These are phyloP conservation scores for Chrysoporthe austroafricana DNA, from an alignment of 2,329 filamentous ascomycete species.

Conservation along the genomic window DNA sequence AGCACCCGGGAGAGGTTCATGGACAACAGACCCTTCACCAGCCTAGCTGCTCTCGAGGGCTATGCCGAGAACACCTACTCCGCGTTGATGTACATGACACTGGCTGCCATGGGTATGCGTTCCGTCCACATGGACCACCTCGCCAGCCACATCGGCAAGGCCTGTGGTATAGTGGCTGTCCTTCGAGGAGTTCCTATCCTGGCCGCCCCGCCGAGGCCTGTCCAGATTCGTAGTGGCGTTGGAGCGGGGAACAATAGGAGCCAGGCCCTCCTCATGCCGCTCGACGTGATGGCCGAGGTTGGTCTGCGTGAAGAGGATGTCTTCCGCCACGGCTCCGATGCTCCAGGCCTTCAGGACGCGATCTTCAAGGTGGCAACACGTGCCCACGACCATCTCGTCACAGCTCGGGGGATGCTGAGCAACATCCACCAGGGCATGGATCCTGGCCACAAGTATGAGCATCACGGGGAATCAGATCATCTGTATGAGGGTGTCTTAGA, in stretches of 20 bases:
- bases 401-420: constrained; percentile 86
- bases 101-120: constrained; percentile 77
- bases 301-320: constrained; percentile 88
- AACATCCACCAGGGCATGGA: constrained; percentile 74
- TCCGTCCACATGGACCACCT: constrained; percentile 90
- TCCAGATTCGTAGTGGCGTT: constrained; percentile 47
- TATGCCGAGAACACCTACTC: constrained; percentile 97
- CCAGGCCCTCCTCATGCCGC: constrained; percentile 72
- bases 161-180: constrained; percentile 82
- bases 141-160: constrained; percentile 93
- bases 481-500: constrained; percentile 44
- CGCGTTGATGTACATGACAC: constrained; percentile 84
- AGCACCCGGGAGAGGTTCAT: constrained; percentile 81
- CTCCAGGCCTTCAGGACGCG: constrained; percentile 81
- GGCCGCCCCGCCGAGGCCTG: constrained; percentile 70
- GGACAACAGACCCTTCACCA: constrained; percentile 80
- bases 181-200: constrained; percentile 86
- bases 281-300: constrained; percentile 85
- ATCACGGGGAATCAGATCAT: constrained; percentile 75
- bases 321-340: constrained; percentile 77
- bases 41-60: constrained; percentile 73
- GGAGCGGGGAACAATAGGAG: constrained; percentile 43
- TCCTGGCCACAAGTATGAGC: constrained; percentile 86
- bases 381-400: constrained; percentile 94
- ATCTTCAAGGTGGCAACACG: constrained; percentile 91